A percentile compares a stretch with the other conserved stretches of the same genome.
These are phyloP conservation scores for Triglochin maritima DNA, from an alignment of 106 monocot species.

Conservation along the genomic window DNA sequence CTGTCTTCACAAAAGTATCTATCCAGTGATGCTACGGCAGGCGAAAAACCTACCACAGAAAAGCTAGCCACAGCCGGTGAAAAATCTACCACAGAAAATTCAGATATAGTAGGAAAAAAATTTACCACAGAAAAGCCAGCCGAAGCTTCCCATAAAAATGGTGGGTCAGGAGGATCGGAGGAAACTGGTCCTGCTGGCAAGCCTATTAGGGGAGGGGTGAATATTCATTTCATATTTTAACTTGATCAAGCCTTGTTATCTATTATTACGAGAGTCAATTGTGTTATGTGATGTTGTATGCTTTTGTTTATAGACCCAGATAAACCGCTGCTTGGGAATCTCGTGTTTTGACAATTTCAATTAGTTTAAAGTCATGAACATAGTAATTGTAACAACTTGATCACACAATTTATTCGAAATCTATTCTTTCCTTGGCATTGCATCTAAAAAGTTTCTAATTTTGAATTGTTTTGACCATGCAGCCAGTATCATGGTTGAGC, in stretches of 20 bases:
- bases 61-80: constrained; percentile 1
- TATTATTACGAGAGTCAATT: neutral
- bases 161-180: constrained; percentile 5
- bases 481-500: constrained; percentile 96
- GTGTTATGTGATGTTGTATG: neutral
- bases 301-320: too few species aligned
- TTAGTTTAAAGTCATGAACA: neutral
- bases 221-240: neutral
- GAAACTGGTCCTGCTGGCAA: constrained; percentile 15
- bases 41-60: constrained; percentile 3
- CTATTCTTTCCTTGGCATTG: neutral
- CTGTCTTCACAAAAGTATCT: neutral
- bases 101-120: neutral
- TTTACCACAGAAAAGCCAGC: neutral
- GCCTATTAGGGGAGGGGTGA: constrained; percentile 19
- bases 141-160: constrained; percentile 10
- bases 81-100: neutral
- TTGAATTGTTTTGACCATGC: constrained; percentile 7
- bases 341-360: neutral
- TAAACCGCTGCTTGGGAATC: neutral
- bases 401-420: neutral
- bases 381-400: neutral
- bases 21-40: neutral
- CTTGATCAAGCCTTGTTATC: neutral
- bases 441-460: neutral